Evolutionary conservation across 2,329 filamentous ascomycete genomes (phyloP).

Genomic region (Pseudogymnoascus sp.): DNA sequence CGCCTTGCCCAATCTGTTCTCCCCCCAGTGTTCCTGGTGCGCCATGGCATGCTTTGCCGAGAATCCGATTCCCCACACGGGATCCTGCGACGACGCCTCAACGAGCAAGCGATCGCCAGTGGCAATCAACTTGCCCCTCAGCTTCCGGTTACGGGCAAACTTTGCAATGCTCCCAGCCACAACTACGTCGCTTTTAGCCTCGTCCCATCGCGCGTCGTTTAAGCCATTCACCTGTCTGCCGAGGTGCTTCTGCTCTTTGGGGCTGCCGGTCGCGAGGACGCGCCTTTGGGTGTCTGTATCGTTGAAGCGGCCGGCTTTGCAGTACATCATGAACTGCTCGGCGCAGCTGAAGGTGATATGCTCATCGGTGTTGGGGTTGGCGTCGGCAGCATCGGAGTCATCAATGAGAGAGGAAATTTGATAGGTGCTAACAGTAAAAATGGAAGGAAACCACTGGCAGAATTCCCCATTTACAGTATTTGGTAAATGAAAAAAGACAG

Average conservation of each 20-base stretch:
- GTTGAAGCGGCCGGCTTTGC: slow-evolving; percentile 33
- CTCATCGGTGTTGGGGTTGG: slow-evolving; percentile 3
- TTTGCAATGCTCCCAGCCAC: slow-evolving; percentile 30
- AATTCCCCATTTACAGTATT: slow-evolving; percentile 28
- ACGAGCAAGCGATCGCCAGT: slow-evolving; percentile 28
- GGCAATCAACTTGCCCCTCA: slow-evolving; percentile 26
- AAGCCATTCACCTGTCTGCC: slow-evolving; percentile 26
- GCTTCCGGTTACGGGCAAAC: slow-evolving; percentile 27
- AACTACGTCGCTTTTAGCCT: slow-evolving; percentile 2
- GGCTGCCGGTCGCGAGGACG: slow-evolving; percentile 23
- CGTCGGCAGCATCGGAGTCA: slow-evolving; percentile 16
- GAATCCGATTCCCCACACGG: slow-evolving; percentile 32
- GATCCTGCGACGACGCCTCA: slow-evolving; percentile 28
- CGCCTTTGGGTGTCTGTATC: slow-evolving; percentile 22
- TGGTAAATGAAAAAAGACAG: slow-evolving; percentile 29
- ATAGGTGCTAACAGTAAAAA: slow-evolving; percentile 25
- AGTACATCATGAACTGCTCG: slow-evolving; percentile 39
- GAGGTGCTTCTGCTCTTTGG: slow-evolving; percentile 28
- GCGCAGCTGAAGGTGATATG: slow-evolving; percentile 29
- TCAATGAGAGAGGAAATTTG: slow-evolving; percentile 26
- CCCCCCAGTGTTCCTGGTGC: slow-evolving; percentile 25
- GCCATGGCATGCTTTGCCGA: slow-evolving; percentile 26
- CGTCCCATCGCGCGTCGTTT: slow-evolving; percentile 23
- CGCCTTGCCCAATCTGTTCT: slow-evolving; percentile 27
- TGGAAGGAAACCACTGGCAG: slow-evolving; percentile 31